Conservation (phyloP, 1,139 yeast genomes). For the Ogataea hybrid region DNA sequence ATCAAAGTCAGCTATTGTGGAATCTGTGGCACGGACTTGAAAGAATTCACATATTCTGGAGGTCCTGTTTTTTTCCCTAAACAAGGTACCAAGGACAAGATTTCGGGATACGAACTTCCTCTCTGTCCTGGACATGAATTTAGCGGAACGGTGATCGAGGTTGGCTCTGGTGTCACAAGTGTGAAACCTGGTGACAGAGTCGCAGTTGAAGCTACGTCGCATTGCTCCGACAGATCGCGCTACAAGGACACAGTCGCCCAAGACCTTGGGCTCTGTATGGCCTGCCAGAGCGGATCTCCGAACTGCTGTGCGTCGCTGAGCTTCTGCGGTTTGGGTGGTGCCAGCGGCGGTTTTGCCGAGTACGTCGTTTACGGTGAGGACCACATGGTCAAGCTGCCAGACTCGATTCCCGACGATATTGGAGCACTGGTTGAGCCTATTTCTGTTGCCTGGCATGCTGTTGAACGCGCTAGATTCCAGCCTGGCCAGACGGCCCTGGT, state of each 20-base stretch:
- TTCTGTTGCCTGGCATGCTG: conserved; percentile 61
- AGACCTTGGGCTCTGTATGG: conserved; percentile 37
- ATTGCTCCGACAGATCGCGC: conserved; percentile 38
- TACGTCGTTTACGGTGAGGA: conserved; percentile 43
- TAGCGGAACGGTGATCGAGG: conserved; percentile 46
- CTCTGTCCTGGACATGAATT: conserved; percentile 52
- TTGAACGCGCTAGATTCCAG: conserved; percentile 42
- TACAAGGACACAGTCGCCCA: conserved; percentile 30
- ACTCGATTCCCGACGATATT: conserved; percentile 46
- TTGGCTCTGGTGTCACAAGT: conserved; percentile 45
- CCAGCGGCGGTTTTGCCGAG: conserved; percentile 36
- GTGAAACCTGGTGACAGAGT: conserved; percentile 50
- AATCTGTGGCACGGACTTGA: conserved; percentile 59
- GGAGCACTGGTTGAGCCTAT: conserved; percentile 59
- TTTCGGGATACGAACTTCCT: conserved; percentile 32
- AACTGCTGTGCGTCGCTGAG: conserved; percentile 46
- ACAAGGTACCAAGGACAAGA: conserved; percentile 31
- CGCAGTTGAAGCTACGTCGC: conserved; percentile 42
- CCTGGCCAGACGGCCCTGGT: conserved; percentile 51
- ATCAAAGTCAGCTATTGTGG: conserved; percentile 54
- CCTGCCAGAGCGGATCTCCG: conserved; percentile 45
- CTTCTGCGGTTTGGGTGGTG: conserved; percentile 37
- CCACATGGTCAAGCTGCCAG: conserved; percentile 47
- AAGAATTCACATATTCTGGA: conserved; percentile 42
- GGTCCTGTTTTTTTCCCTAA: conserved; percentile 51